Evolutionary conservation across 2,329 filamentous ascomycete species (phyloP), one percentile per base, ranked within the genome.

Genomic region (Cladorrhinum sp.): DNA sequence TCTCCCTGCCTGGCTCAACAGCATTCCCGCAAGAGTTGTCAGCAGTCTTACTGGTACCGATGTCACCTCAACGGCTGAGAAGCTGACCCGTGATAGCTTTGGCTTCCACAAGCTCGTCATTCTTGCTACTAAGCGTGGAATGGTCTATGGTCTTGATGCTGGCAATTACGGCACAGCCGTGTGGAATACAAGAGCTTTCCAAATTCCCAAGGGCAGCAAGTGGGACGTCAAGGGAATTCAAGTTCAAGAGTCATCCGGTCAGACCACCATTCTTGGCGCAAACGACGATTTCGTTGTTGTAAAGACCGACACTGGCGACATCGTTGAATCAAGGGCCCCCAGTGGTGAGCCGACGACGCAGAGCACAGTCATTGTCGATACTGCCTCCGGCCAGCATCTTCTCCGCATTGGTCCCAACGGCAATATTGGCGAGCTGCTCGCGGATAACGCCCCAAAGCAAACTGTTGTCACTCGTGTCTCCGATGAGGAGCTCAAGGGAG

Each of bases 71-170:
- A 75, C 75, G 21, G 72, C 73, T 20, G 73, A 78, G 26, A 79
- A 79, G 6, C 77, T 88, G n/a, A 76, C 79, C 18, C 82, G 86
- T 16, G 90, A 95, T 69, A 85, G 82, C 42, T 98, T 98, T 73
- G 94, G 94, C 3, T 94, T 97, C 75, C 88, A 91, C 73, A 96
- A 96, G 75, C 78, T 94, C 30, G 84, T 93, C 5, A 80, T 97
- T 60, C 79, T 96, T 55, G 92, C 89, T 5, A 96, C 93, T 1
- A 82, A 85, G 58, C 87, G 86, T 60, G 93, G 93, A 14, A 87
- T 90, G 65, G 77, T 98, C 18, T 89, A 93, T 66, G 91, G 88
- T 2, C 78, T 99, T 20, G 88, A 96, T 73, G 86, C 88, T 33
- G 91, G 87, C 23, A 87, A 87, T 62, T 81, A 88, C 12, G 92